Evolutionary conservation across 2,329 filamentous ascomycete genomes (phyloP), one percentile per base, ranked within the genome.

Genomic region (Ophiostoma angusticollis): DNA sequence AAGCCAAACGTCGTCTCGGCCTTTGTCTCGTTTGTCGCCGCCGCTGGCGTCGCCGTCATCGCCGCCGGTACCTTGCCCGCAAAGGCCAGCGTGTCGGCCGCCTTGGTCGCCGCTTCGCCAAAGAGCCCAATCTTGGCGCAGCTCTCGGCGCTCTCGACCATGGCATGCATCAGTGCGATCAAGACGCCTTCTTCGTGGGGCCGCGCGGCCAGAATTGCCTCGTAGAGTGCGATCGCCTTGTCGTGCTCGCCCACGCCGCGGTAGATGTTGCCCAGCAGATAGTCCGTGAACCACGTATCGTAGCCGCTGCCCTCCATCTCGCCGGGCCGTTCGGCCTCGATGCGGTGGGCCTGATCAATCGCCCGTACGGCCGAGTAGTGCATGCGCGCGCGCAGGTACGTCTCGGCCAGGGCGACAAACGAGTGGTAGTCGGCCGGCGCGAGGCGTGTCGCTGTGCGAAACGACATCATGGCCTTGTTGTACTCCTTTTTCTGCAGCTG

Each of bases 381-480:
- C 45, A 89, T 73, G 9, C 91, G 89, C 13, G 87, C 93, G 49
- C 84, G 91, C 55, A 95, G 82, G 53, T 98, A 98, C 53, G 86
- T 93, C 61, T 98, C 91, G n/a, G 89, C 91, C 1, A 98, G 69
- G 1, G 91, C 91, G 18, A 98, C 83, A 76, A 89, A 98, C 0
- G 84, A 93, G 59, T 98, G 82, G 53, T 96, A 96, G 57, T 96
- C 85, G 30, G 79, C 67, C 0, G 87, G 85, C 2, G 78, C 74
- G 34, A 94, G 83, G 38, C 89, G 72, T 24, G 98, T 65, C 9
- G 91, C 87, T 2, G 84, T 77, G 52, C 96, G 83, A 56, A 96
- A 98, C 0, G 85, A 93, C 8, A 89, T 78, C 39, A 96, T 86
- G 25, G 86, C 86, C 54, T 84, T 82, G 48, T 78, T 67, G 50